Evolutionary conservation across 164 flowering plant genomes (phyloP).

Genomic region (Aristolochia fimbriata): DNA sequence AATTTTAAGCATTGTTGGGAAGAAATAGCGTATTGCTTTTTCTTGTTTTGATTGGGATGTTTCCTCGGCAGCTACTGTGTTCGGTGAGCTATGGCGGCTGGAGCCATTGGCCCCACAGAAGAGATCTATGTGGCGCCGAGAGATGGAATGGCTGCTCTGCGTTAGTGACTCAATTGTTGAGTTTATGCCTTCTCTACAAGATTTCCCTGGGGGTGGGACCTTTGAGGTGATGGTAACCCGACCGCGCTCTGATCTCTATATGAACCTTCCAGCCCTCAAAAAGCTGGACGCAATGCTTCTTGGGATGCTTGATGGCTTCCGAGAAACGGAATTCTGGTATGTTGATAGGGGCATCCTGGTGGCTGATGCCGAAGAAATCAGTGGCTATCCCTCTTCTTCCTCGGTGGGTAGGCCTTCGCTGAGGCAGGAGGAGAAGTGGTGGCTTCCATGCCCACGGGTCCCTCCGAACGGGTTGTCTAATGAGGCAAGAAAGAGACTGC

Average conservation of each 20-base stretch:
- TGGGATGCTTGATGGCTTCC: conserved; percentile 52
- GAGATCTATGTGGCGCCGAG: conserved; percentile 65
- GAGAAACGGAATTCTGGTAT: conserved; percentile 47
- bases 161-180: conserved; percentile 74
- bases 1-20: neutral
- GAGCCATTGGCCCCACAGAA: conserved; percentile 61
- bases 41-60: neutral
- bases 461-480: conserved; percentile 56
- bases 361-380: conserved; percentile 22
- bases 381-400: conserved; percentile 17
- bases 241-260: conserved; percentile 54
- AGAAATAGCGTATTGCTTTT: neutral
- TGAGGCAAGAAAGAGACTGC: conserved; percentile 46
- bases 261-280: conserved; percentile 71
- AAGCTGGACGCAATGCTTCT: conserved; percentile 72
- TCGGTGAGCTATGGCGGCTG: conserved; percentile 76
- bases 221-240: conserved; percentile 70
- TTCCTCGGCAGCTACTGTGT: conserved; percentile 46
- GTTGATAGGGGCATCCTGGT: conserved; percentile 47
- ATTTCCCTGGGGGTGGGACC: conserved; percentile 62
- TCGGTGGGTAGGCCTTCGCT: conserved; percentile 30
- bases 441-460: conserved; percentile 73
- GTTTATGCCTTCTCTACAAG: conserved; percentile 55
- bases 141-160: conserved; percentile 77
- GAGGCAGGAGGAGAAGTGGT: conserved; percentile 74